These are phyloP conservation scores for Erysimum cheiri DNA, from an alignment of 441 rosid species.

Conservation along the genomic window DNA sequence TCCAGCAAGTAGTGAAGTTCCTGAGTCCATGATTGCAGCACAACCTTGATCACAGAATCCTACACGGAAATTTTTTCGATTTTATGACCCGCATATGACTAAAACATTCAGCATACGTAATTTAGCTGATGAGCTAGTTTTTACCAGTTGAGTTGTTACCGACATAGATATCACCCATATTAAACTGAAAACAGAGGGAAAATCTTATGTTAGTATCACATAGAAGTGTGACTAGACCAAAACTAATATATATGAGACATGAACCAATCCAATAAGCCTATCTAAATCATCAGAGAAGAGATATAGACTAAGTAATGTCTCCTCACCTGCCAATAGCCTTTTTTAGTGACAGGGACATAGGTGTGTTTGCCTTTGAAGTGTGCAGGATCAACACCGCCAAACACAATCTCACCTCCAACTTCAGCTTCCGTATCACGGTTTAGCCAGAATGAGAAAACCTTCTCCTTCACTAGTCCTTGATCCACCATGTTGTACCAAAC, in stretches of 20 bases:
- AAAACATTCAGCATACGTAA: not conserved
- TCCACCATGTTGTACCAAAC: conserved; percentile 79
- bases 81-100: conserved; percentile 1
- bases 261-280: too few species aligned
- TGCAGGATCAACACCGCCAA: conserved; percentile 71
- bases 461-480: conserved; percentile 59
- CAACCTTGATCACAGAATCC: conserved; percentile 72
- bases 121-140: conserved; percentile 3
- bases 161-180: conserved; percentile 72
- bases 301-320: not conserved
- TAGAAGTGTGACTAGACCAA: not conserved
- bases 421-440: conserved; percentile 55
- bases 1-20: conserved; percentile 81
- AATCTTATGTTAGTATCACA: not conserved
- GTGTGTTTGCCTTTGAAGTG: conserved; percentile 75
- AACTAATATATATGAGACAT: not conserved
- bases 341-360: conserved; percentile 66
- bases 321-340: conserved; percentile 88
- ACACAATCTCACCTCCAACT: conserved; percentile 82
- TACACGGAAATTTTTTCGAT: conserved; percentile 22
- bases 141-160: conserved; percentile 66
- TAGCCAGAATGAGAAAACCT: conserved; percentile 83
- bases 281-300: not conserved
- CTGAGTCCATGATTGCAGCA: conserved; percentile 82
- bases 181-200: conserved; percentile 52